Percentiles rank a stretch among this genome's conserved stretches.
Conservation (phyloP, 2,329 filamentous ascomycete genomes). For the Leptographium radiaticola region DNA sequence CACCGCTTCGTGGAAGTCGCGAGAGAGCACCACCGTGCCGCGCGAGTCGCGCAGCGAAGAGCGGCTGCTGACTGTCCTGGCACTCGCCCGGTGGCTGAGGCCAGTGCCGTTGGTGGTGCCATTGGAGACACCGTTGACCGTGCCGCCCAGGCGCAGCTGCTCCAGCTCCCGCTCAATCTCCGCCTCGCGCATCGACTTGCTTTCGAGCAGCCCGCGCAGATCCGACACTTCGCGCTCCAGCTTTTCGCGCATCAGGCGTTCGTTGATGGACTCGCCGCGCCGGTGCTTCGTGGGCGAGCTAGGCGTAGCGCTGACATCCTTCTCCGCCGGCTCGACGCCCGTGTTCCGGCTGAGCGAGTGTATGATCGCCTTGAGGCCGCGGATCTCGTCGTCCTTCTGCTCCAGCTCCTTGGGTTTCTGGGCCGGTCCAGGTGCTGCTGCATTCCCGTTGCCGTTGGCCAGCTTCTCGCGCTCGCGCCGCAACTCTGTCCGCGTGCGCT, state of each 20-base stretch:
- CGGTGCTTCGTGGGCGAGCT: slow-evolving; percentile 23
- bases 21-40: slow-evolving; percentile 47
- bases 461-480: slow-evolving; percentile 64
- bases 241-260: slow-evolving; percentile 49
- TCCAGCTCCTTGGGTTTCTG: slow-evolving; percentile 60
- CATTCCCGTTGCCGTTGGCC: slow-evolving; percentile 31
- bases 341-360: slow-evolving; percentile 80
- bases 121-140: slow-evolving; percentile 16
- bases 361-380: slow-evolving; percentile 93
- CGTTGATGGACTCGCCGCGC: slow-evolving; percentile 36
- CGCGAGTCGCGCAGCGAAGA: slow-evolving; percentile 54
- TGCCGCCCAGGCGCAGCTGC: slow-evolving; percentile 30
- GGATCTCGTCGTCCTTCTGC: slow-evolving; percentile 93
- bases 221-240: slow-evolving; percentile 73
- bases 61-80: slow-evolving; percentile 35
- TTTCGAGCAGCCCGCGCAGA: slow-evolving; percentile 58
- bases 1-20: slow-evolving; percentile 25
- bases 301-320: slow-evolving; percentile 9
- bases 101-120: slow-evolving; percentile 4
- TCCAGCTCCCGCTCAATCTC: slow-evolving; percentile 78
- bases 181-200: slow-evolving; percentile 62
- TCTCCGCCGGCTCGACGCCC: slow-evolving; percentile 23
- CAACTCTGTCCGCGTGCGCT: slow-evolving; percentile 77
- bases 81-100: slow-evolving; percentile 33
- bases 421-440: slow-evolving; percentile 26